A percentile compares a stretch with the other conserved stretches of the same genome.
phyloP scores from a whole-genome alignment of 352 stramenopile genomes.

The Phytophthora tubulina region DNA sequence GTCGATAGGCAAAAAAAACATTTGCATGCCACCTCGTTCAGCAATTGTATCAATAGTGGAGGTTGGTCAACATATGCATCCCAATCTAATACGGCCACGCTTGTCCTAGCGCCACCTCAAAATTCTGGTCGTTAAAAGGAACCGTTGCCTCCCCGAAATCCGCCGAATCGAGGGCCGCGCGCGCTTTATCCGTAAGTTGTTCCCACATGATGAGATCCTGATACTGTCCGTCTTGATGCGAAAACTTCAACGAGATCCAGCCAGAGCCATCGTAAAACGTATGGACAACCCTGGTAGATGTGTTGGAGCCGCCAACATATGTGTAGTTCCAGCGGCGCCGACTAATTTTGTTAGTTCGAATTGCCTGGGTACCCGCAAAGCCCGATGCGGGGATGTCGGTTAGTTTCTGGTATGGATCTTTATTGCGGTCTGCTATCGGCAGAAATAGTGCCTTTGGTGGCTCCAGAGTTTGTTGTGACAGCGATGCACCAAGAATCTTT shows the following conservation, averaged over 20 bases:
- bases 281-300: too few relatives aligned
- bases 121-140: conserved; percentile 9
- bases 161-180: background rate
- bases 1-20: too few relatives aligned
- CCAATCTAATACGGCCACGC: background rate
- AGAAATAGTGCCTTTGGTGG: background rate
- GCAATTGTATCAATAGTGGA: too few relatives aligned
- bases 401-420: background rate
- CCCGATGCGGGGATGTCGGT: background rate
- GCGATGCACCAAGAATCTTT: conserved; percentile 1
- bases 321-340: background rate
- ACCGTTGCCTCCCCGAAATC: background rate
- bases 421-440: background rate
- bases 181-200: background rate
- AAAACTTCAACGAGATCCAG: background rate
- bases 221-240: background rate
- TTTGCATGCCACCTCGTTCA: too few relatives aligned
- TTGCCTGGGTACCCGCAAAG: background rate
- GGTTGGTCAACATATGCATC: too few relatives aligned
- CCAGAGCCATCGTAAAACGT: background rate
- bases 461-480: background rate
- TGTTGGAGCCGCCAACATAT: background rate
- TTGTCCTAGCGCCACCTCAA: background rate
- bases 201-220: background rate
- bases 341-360: background rate